A percentile compares a stretch with the other conserved stretches of the same genome.
Evolutionary conservation across 2,329 filamentous ascomycete genomes (phyloP).

Genomic region (Colletotrichum limetticola): DNA sequence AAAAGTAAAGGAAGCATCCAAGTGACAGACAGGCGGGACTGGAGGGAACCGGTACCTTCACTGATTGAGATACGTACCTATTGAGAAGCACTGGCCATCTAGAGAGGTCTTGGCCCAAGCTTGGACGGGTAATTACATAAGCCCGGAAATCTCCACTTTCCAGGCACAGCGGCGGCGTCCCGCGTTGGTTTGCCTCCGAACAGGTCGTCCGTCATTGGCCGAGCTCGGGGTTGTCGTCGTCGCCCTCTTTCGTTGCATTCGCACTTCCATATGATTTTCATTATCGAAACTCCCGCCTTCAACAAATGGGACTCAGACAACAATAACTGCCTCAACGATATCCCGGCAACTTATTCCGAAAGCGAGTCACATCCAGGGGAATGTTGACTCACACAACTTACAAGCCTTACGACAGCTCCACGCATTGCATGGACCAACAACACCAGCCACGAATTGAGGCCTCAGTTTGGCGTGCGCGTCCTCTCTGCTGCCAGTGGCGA

Average conservation of each 20-base stretch:
- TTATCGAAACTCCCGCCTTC: not conserved
- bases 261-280: not conserved
- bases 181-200: not conserved
- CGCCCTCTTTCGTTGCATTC: not conserved
- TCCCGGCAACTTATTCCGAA: conserved; percentile 8
- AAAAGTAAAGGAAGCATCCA: not conserved
- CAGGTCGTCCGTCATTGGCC: not conserved
- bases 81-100: not conserved
- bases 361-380: conserved; percentile 9
- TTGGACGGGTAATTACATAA: not conserved
- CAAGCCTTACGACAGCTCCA: conserved; percentile 19
- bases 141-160: not conserved
- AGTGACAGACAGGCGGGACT: not conserved
- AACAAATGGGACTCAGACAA: not conserved
- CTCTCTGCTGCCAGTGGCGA: conserved; percentile 20
- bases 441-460: conserved; percentile 1
- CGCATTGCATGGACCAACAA: conserved; percentile 1
- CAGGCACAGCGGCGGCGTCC: not conserved
- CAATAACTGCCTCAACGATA: not conserved
- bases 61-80: too few species aligned
- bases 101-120: not conserved
- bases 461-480: conserved; percentile 26
- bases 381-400: conserved; percentile 20
- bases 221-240: not conserved
- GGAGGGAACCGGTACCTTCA: not conserved